Conservation (phyloP, 2,329 filamentous ascomycete species). For the Alternaria sp. region DNA sequence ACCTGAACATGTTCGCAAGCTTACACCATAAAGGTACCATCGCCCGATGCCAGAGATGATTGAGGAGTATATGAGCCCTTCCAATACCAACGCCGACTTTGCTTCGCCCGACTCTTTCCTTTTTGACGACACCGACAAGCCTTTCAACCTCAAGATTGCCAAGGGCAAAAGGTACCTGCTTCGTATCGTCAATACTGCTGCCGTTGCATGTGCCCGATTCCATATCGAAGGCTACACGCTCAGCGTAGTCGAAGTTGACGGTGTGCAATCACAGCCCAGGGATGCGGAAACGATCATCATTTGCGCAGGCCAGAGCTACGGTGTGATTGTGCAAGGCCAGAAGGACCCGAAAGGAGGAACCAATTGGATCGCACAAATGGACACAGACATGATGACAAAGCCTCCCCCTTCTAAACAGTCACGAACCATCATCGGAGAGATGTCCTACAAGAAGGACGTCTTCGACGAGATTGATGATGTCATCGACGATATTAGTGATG, state of each 20-base stretch:
- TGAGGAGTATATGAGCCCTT: slow-evolving; percentile 55
- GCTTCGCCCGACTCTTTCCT: slow-evolving; percentile 13
- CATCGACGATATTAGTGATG: slow-evolving; percentile 57
- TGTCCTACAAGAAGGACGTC: slow-evolving; percentile 12
- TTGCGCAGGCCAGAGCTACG: slow-evolving; percentile 40
- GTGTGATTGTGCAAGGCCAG: slow-evolving; percentile 31
- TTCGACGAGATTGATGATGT: slow-evolving; percentile 14
- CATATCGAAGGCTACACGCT: slow-evolving; percentile 51
- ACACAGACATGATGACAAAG: slow-evolving; percentile 62
- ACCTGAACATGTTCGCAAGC: slow-evolving; percentile 30
- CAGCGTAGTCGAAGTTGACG: slow-evolving; percentile 37
- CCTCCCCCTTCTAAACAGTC: slow-evolving; percentile 30
- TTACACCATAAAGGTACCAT: slow-evolving; percentile 6
- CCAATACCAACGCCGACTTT: slow-evolving; percentile 44
- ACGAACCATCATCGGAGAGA: slow-evolving; percentile 27
- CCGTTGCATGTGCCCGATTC: slow-evolving; percentile 55
- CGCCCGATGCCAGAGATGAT: slow-evolving; percentile 38
- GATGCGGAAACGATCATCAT: slow-evolving; percentile 51
- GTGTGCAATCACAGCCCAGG: slow-evolving; percentile 52
- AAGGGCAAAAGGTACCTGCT: slow-evolving; percentile 68
- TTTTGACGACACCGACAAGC: slow-evolving; percentile 21
- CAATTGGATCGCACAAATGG: slow-evolving; percentile 63
- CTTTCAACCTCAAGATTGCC: slow-evolving; percentile 46
- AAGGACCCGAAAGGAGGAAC: slow-evolving; percentile 56
- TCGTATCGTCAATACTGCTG: slow-evolving; percentile 67